A percentile compares a stretch with the other conserved stretches of the same genome.
Evolutionary conservation across 805 yeast species (phyloP).

Genomic region (Kodamaea hsintzibuensis): DNA sequence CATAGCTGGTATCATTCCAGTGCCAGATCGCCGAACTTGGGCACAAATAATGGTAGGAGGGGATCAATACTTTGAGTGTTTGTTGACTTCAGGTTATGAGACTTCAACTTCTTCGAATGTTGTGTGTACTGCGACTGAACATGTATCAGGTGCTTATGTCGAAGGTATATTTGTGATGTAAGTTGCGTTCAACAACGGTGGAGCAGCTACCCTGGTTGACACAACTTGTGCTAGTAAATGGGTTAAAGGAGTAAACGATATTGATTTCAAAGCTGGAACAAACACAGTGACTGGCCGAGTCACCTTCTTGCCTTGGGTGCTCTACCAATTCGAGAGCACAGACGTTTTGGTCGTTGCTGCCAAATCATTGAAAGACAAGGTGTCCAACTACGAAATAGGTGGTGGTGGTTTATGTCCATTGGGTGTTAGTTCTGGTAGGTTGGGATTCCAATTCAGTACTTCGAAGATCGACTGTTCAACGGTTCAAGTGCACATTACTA

Average conservation of each 20-base stretch:
- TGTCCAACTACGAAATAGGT: neutral
- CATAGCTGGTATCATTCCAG: too few species aligned
- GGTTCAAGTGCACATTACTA: neutral
- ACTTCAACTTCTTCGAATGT: neutral
- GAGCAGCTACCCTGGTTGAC: neutral
- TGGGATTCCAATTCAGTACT: neutral
- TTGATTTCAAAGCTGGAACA: too few species aligned
- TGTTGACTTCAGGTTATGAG: too few species aligned
- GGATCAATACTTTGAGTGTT: too few species aligned
- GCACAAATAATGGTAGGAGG: too few species aligned
- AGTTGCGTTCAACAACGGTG: neutral
- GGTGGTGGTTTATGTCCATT: neutral
- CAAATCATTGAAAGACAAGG: neutral
- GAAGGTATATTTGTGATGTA: too few species aligned
- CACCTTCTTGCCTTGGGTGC: neutral
- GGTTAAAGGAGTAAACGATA: neutral
- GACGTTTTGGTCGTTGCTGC: neutral
- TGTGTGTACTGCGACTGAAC: conserved; percentile 16
- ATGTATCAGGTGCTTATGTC: too few species aligned
- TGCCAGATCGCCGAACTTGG: too few species aligned
- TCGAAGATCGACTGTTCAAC: neutral
- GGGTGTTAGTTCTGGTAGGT: neutral
- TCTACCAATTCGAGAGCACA: neutral
- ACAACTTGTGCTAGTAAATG: neutral
- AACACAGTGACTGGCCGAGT: neutral